Evolutionary conservation across 2,329 filamentous ascomycete species (phyloP).

Genomic region (Trichoderma atrobrunneum): DNA sequence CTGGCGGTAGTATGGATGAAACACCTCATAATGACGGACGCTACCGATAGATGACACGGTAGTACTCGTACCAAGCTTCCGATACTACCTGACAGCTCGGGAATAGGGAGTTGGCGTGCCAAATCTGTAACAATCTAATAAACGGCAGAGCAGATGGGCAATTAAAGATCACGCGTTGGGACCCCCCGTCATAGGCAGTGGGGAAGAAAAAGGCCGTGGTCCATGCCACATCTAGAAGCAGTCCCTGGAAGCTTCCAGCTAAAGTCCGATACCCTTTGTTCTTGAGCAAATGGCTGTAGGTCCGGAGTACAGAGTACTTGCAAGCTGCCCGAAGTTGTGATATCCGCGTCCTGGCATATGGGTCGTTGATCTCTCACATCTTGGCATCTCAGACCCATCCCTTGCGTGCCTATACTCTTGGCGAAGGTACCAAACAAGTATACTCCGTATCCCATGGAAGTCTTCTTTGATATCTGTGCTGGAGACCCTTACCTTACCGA

Average conservation of each 20-base stretch:
- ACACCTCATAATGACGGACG: background rate
- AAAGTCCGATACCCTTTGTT: background rate
- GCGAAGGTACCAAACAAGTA: background rate
- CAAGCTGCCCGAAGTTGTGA: background rate
- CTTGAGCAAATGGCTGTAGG: background rate
- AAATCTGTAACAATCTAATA: background rate
- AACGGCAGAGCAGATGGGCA: background rate
- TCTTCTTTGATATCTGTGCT: background rate
- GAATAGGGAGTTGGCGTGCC: background rate
- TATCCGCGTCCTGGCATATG: background rate
- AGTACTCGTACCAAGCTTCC: background rate
- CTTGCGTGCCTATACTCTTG: background rate
- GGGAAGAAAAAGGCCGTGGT: background rate
- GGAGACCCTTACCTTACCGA: background rate
- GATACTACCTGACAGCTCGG: background rate
- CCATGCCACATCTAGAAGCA: conserved; percentile 6
- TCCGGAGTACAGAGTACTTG: background rate
- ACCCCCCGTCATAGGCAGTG: background rate
- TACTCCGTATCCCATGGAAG: background rate
- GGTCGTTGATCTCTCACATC: background rate
- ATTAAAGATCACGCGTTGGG: background rate
- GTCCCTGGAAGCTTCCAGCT: background rate
- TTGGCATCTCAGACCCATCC: background rate
- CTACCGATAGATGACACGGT: background rate
- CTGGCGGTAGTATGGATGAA: background rate